Evolutionary conservation across 2,329 filamentous ascomycete genomes (phyloP), one percentile per base, ranked within the genome.

Genomic region (Calonectria pteridis): DNA sequence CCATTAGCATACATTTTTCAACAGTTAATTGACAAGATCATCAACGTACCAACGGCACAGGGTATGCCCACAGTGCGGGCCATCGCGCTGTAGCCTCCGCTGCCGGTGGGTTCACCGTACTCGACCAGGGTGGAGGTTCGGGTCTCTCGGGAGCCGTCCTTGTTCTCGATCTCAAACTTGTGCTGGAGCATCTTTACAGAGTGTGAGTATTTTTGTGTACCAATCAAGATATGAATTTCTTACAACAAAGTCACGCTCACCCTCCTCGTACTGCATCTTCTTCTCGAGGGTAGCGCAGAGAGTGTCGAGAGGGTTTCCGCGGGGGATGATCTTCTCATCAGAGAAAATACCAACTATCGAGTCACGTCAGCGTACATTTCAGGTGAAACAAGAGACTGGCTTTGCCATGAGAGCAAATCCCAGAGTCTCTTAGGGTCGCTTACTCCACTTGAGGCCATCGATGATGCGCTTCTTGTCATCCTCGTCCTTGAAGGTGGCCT

Each of bases 71-170:
- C 95, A 53, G 95, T 85, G 85, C 93, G 94, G 58, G 94, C 94
- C 95, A 98, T 98, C 78, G 94, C 92, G 5, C 90, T 93, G 87
- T 96, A 97, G 40, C 94, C 94, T 78, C 91, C 89, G 58, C 93
- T 96, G 62, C 93, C 93, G 78, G 91, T 89, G 72, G 94, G 93
- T 81, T 92, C 92, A 83, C 95, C 95, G 85, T 97, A 96, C 83
- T 97, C 95, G 82, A 88, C 89, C 20, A 98, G 91, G 1, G 95
- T 98, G 51, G 93, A 95, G 29, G 94, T 96, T 76, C 93, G 89
- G 55, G 92, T 95, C 88, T 97, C 92, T 84, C 90, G 91, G 94
- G 85, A 93, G 92, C 94, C 78, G 98, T 94, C 79, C 69, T 79
- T 78, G 74, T 79, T 74, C 70, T 78, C 70, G n/a, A 80, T 74